Base-by-base conservation (phyloP, 305 asterid species). In the Fraxinus baroniana region DNA sequence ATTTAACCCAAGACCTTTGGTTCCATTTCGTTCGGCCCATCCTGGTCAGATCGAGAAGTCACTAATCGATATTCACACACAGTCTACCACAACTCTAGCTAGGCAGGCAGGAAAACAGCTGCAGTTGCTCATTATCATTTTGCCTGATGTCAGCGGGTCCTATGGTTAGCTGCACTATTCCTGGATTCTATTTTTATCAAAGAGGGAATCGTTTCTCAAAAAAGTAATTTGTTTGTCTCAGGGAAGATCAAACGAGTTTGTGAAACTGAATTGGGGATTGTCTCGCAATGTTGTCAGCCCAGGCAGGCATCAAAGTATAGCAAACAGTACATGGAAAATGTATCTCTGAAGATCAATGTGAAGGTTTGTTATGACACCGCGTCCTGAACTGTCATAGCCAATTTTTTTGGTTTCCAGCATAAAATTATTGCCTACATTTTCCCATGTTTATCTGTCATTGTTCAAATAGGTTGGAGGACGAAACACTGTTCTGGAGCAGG, bases 251-350 rank as follows among this genome's bases (percentile, higher is more conserved):
- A 95, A 80, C 84, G 95, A 18, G 82, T 92, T 0, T 95, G 98
- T 37, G 98, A 95, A 80, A 95, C 98, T 0, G 95, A 90, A 68
- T 66, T 95, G 88, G 98, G 97, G 9, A 93, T 95, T 87, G 98
- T 95, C 55, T 90, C 98, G 0, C 99, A 95, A 28, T 95, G 99
- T 81, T 93, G 98, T 60, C 92, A 86, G 77, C 97, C 99, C 0
- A 84, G 2, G 77, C 88, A 90, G 66, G 90, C 82, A 0, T 0
- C 5, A 0, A 85, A 78, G 62, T 9, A 7, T 10, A 84, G 12
- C 76, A 89, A 76, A 18, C 98, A 92, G 60, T 94, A 91, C 80
- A 71, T 92, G 86, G 99, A 95, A 37, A 95, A 94, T 72, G 91
- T 95, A 0, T 81, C 99, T 0, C 83, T 94, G 0, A 95, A 95